Conservation (phyloP, 1,284 basidiomycete species). For the Takashimella koratensis region DNA sequence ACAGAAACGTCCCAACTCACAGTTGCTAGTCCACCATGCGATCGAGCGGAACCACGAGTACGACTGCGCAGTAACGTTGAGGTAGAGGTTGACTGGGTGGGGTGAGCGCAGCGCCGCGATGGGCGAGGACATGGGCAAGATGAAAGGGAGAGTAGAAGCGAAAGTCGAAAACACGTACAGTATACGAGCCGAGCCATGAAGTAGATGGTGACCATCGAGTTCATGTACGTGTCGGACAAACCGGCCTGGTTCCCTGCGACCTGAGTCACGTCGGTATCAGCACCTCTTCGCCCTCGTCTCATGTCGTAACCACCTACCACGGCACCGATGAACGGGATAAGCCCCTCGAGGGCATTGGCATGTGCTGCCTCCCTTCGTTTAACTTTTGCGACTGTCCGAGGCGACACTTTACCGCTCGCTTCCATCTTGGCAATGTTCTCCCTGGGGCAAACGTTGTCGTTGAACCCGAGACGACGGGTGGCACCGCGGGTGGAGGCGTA, state of each 20-base stretch:
- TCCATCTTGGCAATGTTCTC: conserved; percentile 23
- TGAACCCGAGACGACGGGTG: conserved; percentile 16
- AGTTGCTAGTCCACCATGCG: conserved; percentile 31
- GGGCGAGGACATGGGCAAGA: too few relatives aligned
- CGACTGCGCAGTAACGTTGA: conserved; percentile 24
- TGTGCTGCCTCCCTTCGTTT: conserved; percentile 33
- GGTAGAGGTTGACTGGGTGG: conserved; percentile 29
- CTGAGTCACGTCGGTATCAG: conserved; percentile 15
- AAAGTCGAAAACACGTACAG: conserved; percentile 22
- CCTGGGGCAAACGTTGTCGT: conserved; percentile 35
- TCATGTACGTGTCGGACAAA: conserved; percentile 31
- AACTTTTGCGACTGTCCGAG: conserved; percentile 21
- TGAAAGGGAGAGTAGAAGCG: too few relatives aligned
- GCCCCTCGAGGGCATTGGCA: conserved; percentile 33
- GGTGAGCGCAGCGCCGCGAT: too few relatives aligned
- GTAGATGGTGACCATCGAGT: conserved; percentile 28
- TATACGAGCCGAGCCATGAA: conserved; percentile 27
- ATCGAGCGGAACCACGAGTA: conserved; percentile 21
- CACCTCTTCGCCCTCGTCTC: too few relatives aligned
- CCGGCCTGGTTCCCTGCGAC: conserved; percentile 38
- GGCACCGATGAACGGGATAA: conserved; percentile 25
- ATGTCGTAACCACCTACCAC: conserved; percentile 22
- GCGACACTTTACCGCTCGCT: conserved; percentile 28
- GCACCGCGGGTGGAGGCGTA: conserved; percentile 21
- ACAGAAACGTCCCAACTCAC: too few relatives aligned